phyloP scores from a whole-genome alignment of 2,329 filamentous ascomycete species.

The Aspergillus sp. region DNA sequence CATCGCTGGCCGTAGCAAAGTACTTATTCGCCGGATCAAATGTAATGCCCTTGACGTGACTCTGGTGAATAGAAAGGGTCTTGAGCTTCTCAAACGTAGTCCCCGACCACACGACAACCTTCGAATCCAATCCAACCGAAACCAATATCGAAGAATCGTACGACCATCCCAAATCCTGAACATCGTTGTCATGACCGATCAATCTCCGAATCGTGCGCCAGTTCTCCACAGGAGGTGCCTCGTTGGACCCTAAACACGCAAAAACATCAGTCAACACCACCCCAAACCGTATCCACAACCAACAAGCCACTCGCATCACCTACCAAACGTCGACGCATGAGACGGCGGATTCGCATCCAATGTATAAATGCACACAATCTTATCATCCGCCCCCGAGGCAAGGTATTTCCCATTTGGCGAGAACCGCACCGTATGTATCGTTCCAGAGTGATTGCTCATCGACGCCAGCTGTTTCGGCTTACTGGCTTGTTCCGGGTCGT shows the following conservation, averaged over 20 bases:
- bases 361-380: conserved; percentile 96
- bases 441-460: conserved; percentile 97
- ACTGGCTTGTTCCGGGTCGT: conserved; percentile 68
- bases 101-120: conserved; percentile 97
- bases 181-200: conserved; percentile 97
- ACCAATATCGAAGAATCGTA: conserved; percentile 93
- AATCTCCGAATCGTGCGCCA: conserved; percentile 94
- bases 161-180: conserved; percentile 97
- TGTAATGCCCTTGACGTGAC: conserved; percentile 97
- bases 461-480: conserved; percentile 91
- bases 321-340: conserved; percentile 77
- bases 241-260: conserved; percentile 66
- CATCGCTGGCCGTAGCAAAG: conserved; percentile 96
- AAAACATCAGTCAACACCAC: conserved; percentile 4
- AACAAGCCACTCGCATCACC: conserved; percentile 25
- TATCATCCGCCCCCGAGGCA: conserved; percentile 95
- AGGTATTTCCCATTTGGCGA: conserved; percentile 93
- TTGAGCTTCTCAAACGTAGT: conserved; percentile 98
- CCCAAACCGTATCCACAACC: background rate
- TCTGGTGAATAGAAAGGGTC: conserved; percentile 87
- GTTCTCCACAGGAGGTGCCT: conserved; percentile 91
- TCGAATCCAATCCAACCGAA: conserved; percentile 94
- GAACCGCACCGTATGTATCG: conserved; percentile 95
- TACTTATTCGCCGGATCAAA: conserved; percentile 99
- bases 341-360: conserved; percentile 80